Percentiles rank a stretch among this genome's conserved stretches.
phyloP scores from a whole-genome alignment of 164 flowering plant species.

The Berberis thunbergii region DNA sequence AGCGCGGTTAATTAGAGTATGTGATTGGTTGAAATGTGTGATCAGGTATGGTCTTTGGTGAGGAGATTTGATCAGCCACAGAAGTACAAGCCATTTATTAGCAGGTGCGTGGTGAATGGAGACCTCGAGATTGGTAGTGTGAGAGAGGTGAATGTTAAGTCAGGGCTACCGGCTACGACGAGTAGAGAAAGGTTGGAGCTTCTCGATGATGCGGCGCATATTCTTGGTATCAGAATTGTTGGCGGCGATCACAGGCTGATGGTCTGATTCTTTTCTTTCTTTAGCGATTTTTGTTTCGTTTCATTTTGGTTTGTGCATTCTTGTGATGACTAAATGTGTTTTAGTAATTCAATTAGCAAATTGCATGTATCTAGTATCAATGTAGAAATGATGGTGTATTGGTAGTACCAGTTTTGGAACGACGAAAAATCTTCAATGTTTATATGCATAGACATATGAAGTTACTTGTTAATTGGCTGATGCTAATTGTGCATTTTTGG shows the following conservation, averaged over 20 bases:
- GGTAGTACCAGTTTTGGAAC: too few relatives aligned
- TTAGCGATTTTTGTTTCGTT: neutral
- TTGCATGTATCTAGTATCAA: too few relatives aligned
- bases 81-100: slow-evolving; percentile 75
- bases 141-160: slow-evolving; percentile 80
- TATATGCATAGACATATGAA: too few relatives aligned
- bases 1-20: neutral
- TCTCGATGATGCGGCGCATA: slow-evolving; percentile 74
- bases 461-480: too few relatives aligned
- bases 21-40: slow-evolving; percentile 1
- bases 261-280: slow-evolving; percentile 28
- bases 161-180: slow-evolving; percentile 87
- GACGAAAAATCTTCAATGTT: too few relatives aligned
- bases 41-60: slow-evolving; percentile 80
- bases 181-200: slow-evolving; percentile 82
- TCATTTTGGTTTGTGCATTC: neutral
- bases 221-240: slow-evolving; percentile 60
- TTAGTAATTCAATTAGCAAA: too few relatives aligned
- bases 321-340: neutral
- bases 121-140: slow-evolving; percentile 72
- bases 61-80: slow-evolving; percentile 90
- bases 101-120: slow-evolving; percentile 67
- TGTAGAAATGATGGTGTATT: too few relatives aligned
- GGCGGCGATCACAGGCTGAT: slow-evolving; percentile 86
- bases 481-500: neutral